These are phyloP conservation scores for Urochloa ruziziensis DNA, from an alignment of 176 grass and related monocot genomes.

Conservation along the genomic window DNA sequence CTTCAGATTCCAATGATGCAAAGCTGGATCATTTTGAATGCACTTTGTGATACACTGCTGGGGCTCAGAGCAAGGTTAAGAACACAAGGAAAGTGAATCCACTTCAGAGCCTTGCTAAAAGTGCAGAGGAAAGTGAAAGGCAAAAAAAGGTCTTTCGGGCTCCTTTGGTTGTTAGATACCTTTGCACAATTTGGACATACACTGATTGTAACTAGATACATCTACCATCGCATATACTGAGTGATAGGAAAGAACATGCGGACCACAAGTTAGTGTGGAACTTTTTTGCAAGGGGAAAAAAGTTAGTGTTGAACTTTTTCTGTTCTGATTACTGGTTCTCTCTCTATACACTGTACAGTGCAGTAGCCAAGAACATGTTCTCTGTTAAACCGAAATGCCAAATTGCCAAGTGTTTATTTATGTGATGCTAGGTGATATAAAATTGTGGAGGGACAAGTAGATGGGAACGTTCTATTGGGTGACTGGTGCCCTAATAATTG, in stretches of 20 bases:
- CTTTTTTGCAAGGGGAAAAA: not conserved
- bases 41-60: constrained; percentile 34
- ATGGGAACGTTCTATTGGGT: constrained; percentile 28
- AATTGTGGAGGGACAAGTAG: not conserved
- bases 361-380: not conserved
- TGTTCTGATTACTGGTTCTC: not conserved
- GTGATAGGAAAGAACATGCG: not conserved
- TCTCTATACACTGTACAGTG: not conserved
- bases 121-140: constrained; percentile 23
- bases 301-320: not conserved
- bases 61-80: constrained; percentile 17
- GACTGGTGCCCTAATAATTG: constrained; percentile 25
- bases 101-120: constrained; percentile 33
- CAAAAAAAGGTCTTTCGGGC: constrained; percentile 35
- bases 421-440: not conserved
- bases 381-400: not conserved
- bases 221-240: constrained; percentile 3
- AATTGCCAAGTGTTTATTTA: not conserved
- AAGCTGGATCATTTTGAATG: constrained; percentile 50
- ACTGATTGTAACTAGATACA: constrained; percentile 5
- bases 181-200: constrained; percentile 22
- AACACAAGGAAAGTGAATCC: constrained; percentile 39
- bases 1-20: constrained; percentile 35
- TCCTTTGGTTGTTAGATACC: constrained; percentile 23
- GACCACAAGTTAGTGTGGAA: not conserved